Evolutionary conservation across 1,139 yeast species (phyloP).

Genomic region (Tardiomyces digboiensis): DNA sequence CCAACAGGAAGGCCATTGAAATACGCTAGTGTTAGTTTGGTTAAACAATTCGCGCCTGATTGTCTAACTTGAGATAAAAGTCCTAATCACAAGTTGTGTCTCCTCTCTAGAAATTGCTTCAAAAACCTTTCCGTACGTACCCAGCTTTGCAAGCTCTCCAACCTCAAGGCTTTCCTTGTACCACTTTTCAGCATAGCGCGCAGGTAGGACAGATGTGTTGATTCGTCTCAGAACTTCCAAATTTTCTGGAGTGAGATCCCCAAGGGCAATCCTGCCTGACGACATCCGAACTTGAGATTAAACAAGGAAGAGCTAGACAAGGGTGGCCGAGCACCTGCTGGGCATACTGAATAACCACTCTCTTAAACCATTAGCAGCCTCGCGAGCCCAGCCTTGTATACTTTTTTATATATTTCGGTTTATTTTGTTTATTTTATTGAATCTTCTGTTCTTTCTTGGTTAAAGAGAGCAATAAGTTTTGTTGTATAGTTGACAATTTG

Average conservation of each 20-base stretch:
- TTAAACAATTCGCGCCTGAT: no score
- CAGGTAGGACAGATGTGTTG: slow-evolving; percentile 36
- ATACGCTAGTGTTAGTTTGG: slow-evolving; percentile 34
- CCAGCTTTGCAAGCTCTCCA: slow-evolving; percentile 23
- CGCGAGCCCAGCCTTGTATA: no score
- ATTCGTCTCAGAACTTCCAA: slow-evolving; percentile 40
- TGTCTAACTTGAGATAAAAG: no score
- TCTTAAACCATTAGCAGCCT: no score
- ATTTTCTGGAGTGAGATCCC: slow-evolving; percentile 41
- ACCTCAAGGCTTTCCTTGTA: slow-evolving; percentile 34
- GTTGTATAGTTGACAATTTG: slow-evolving; percentile 7
- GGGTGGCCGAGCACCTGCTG: no score
- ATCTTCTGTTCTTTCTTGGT: no score
- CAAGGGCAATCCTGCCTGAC: slow-evolving; percentile 23
- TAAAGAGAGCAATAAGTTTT: no score
- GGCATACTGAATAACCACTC: no score
- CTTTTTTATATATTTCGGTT: no score
- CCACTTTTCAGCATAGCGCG: slow-evolving; percentile 40
- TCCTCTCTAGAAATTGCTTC: background rate
- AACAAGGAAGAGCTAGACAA: no score
- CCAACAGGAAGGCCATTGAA: slow-evolving; percentile 67
- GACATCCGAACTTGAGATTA: no score
- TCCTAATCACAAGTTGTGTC: background rate
- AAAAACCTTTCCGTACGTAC: slow-evolving; percentile 11
- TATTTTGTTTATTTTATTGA: no score